These are phyloP conservation scores for Kalmanozyma brasiliensis DNA, from an alignment of 1,284 basidiomycete genomes.

Conservation along the genomic window DNA sequence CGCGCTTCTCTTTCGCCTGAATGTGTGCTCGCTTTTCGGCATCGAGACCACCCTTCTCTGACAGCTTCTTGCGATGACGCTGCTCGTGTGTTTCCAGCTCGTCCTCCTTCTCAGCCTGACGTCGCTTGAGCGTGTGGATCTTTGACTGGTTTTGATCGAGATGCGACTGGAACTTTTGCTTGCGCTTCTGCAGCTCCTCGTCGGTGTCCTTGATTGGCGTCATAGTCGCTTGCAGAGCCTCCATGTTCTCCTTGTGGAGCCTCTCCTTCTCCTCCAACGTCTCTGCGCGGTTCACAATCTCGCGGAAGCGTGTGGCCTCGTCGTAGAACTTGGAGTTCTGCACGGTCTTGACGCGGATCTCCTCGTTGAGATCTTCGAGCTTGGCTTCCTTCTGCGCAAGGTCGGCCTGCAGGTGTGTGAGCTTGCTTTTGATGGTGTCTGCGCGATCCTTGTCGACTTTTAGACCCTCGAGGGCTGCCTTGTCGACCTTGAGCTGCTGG, in stretches of 20 bases:
- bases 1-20: conserved; percentile 78
- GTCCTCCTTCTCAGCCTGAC: conserved; percentile 75
- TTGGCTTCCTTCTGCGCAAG: conserved; percentile 53
- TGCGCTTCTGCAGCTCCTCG: conserved; percentile 77
- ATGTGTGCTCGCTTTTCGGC: conserved; percentile 71
- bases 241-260: conserved; percentile 76
- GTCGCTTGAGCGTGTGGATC: conserved; percentile 70
- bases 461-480: conserved; percentile 83
- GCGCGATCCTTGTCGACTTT: conserved; percentile 86
- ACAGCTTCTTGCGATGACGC: conserved; percentile 45
- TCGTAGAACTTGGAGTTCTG: conserved; percentile 86
- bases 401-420: conserved; percentile 45
- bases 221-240: conserved; percentile 73
- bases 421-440: conserved; percentile 71
- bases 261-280: conserved; percentile 76
- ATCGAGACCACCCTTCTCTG: conserved; percentile 64
- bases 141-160: conserved; percentile 73
- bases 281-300: conserved; percentile 81
- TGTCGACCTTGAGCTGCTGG: conserved; percentile 90
- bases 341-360: conserved; percentile 72
- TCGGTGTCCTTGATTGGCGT: conserved; percentile 81
- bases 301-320: conserved; percentile 82
- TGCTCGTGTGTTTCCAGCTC: conserved; percentile 45
- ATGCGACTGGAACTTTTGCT: conserved; percentile 79
- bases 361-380: conserved; percentile 56